Base-by-base conservation (phyloP, 495 filamentous ascomycete genomes). In the Trichocladium uniseriatum region DNA sequence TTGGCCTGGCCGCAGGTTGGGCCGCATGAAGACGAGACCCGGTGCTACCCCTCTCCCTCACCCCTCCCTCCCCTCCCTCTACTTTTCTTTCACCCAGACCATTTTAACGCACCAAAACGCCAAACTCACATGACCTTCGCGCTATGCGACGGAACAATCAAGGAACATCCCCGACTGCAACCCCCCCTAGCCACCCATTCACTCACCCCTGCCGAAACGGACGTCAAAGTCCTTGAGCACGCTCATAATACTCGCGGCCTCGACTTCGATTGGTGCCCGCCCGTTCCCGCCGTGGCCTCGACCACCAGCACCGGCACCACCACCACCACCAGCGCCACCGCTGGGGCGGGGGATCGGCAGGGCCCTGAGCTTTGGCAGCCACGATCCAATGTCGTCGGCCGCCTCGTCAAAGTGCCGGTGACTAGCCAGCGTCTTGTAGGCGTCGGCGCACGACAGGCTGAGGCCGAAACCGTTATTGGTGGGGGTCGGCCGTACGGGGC, bases 181-280 rank as follows among this genome's bases (percentile, higher is more conserved):
- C 34, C 34, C 14, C 28, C 22, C n/a, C 31, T 11, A 2, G 5
- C 31, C 9, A 15, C 6, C 4, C 43, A 39, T 21, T 54, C 43
- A 64, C 39, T 59, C 50, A 8, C 64, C 64, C 45, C 58, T 61
- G 6, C 80, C 82, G 64, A 94, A 94, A 34, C 87, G 64, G 32
- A 86, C 76, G 60, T 94, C 88, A 60, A 94, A 88, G 48, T 82
- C 81, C 54, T 84, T 86, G 47, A 94, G 63, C 24, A 92, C 87
- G 34, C 81, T 80, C 82, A 91, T 89, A 21, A 94, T 86, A 61
- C 84, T 89, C 5, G 86, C 86, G 1, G 87, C 84, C 59, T 94
- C 87, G 8, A 94, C 81, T 60, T 91, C 84, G 54, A 88, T 79
- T 6, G 84, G 81, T 18, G 75, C 76, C 49, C 80, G 71, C 50